These are phyloP conservation scores for Solanum pennellii DNA, from an alignment of 257 asterid genomes.

Conservation along the genomic window DNA sequence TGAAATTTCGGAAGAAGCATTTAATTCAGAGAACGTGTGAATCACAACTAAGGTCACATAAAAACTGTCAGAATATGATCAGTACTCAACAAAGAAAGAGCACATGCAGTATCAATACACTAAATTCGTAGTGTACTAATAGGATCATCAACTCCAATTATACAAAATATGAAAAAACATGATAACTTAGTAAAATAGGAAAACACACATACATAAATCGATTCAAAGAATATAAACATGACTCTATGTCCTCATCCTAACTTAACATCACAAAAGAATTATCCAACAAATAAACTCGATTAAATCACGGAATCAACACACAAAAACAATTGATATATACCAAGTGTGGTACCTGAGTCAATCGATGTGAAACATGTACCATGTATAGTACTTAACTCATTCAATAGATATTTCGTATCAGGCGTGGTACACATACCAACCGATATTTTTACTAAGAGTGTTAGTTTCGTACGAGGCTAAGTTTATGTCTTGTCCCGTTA, in stretches of 20 bases:
- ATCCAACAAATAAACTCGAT: too few relatives aligned
- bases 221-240: not conserved
- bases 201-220: not conserved
- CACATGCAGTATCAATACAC: not conserved
- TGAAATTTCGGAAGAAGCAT: too few relatives aligned
- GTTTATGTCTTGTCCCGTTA: too few relatives aligned
- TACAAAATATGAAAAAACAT: not conserved
- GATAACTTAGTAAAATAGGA: not conserved
- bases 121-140: not conserved
- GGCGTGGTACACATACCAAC: not conserved
- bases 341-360: too few relatives aligned
- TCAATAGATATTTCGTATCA: too few relatives aligned
- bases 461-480: too few relatives aligned
- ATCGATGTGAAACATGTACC: too few relatives aligned
- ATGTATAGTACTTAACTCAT: not conserved
- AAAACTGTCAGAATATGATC: not conserved
- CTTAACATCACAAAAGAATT: not conserved
- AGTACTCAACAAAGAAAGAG: not conserved
- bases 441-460: not conserved
- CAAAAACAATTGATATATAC: not conserved
- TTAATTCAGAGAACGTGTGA: not conserved
- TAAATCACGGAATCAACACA: not conserved
- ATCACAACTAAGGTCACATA: too few relatives aligned
- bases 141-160: not conserved
- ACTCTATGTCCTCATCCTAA: not conserved